phyloP scores from a whole-genome alignment of 2,329 filamentous ascomycete genomes.

The Thyridium curvatum region DNA sequence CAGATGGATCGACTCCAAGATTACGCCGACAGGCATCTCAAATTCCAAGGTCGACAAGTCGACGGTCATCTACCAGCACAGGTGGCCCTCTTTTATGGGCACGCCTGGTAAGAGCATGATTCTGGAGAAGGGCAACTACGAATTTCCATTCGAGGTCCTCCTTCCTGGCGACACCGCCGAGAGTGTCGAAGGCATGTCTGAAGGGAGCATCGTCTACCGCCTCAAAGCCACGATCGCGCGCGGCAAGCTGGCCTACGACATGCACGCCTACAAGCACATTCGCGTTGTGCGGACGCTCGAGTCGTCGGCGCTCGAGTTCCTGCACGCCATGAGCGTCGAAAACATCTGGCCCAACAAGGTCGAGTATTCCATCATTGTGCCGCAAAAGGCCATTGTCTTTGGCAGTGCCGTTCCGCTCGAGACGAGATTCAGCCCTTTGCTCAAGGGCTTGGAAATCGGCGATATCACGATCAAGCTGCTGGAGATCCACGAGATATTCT shows the following conservation, averaged over 20 bases:
- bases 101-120: slow-evolving; percentile 49
- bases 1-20: slow-evolving; percentile 46
- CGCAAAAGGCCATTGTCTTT: slow-evolving; percentile 90
- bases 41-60: slow-evolving; percentile 54
- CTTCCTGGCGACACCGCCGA: slow-evolving; percentile 71
- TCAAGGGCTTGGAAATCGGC: slow-evolving; percentile 85
- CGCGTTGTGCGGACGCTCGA: slow-evolving; percentile 74
- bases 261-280: slow-evolving; percentile 72
- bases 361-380: slow-evolving; percentile 89
- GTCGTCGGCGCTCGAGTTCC: slow-evolving; percentile 67
- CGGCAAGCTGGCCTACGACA: slow-evolving; percentile 82
- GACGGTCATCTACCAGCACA: slow-evolving; percentile 58
- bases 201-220: slow-evolving; percentile 84
- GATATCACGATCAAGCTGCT: slow-evolving; percentile 74
- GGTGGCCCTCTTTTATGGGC: slow-evolving; percentile 62
- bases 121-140: slow-evolving; percentile 70
- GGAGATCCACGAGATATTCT: slow-evolving; percentile 66
- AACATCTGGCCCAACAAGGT: slow-evolving; percentile 98
- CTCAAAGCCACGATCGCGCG: slow-evolving; percentile 85
- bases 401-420: slow-evolving; percentile 80
- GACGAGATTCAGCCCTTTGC: slow-evolving; percentile 78
- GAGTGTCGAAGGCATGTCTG: slow-evolving; percentile 82
- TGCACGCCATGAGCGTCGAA: slow-evolving; percentile 90
- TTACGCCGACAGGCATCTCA: slow-evolving; percentile 51
- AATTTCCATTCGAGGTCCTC: slow-evolving; percentile 72